phyloP scores from a whole-genome alignment of 768 basidiomycete genomes.

The Russula ochroleuca region DNA sequence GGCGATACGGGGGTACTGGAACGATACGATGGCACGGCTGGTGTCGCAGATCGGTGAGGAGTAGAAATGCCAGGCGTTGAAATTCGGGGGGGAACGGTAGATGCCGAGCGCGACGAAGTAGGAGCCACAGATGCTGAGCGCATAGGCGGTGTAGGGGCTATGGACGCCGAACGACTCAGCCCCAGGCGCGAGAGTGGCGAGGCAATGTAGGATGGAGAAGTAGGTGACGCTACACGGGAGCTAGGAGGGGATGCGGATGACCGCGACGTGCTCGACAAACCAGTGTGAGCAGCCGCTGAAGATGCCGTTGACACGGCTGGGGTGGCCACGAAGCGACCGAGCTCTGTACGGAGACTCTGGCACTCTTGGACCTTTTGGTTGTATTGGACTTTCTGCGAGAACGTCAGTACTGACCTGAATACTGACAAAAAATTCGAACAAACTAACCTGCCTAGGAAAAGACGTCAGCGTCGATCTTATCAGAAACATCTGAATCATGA shows the following conservation, averaged over 20 bases:
- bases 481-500: slow-evolving; percentile 25
- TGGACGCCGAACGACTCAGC: slow-evolving; percentile 20
- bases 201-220: slow-evolving; percentile 10
- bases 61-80: slow-evolving; percentile 23
- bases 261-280: slow-evolving; percentile 27
- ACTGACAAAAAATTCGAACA: background rate
- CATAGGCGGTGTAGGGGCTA: slow-evolving; percentile 10
- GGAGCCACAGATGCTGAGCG: slow-evolving; percentile 26
- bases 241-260: slow-evolving; percentile 24
- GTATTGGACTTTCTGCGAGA: slow-evolving; percentile 25
- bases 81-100: slow-evolving; percentile 17
- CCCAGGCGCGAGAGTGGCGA: slow-evolving; percentile 21
- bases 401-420: slow-evolving; percentile 6
- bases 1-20: slow-evolving; percentile 20
- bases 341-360: slow-evolving; percentile 27
- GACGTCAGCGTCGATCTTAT: background rate
- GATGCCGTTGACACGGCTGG: slow-evolving; percentile 17
- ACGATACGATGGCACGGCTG: slow-evolving; percentile 15
- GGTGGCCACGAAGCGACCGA: slow-evolving; percentile 26
- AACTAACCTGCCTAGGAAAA: slow-evolving; percentile 24
- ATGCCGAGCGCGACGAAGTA: slow-evolving; percentile 17
- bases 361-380: slow-evolving; percentile 30
- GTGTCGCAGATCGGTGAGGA: slow-evolving; percentile 22
- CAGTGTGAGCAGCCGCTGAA: slow-evolving; percentile 24
- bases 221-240: slow-evolving; percentile 28